Percentiles rank a stretch among this genome's conserved stretches.
These are phyloP conservation scores for Apiotrichum sp. DNA, from an alignment of 1,284 basidiomycete species.

Conservation along the genomic window DNA sequence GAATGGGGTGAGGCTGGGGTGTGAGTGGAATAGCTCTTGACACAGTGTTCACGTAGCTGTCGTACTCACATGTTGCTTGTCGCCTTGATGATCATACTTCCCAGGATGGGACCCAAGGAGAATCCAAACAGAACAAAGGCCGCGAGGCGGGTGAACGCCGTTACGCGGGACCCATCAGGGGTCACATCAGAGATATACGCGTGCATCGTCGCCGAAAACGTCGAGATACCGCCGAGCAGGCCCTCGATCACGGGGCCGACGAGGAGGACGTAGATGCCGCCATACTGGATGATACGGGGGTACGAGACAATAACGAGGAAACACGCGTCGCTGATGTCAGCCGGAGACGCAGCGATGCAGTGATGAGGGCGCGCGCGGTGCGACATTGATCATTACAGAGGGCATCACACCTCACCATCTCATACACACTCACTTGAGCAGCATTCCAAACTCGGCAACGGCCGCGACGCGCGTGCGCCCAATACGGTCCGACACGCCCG, in stretches of 20 bases:
- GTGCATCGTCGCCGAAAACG: conserved; percentile 67
- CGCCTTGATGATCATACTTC: conserved; percentile 60
- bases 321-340: conserved; percentile 57
- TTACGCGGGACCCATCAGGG: conserved; percentile 70
- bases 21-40: not conserved
- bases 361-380: too few relatives aligned
- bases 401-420: too few relatives aligned
- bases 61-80: conserved; percentile 52
- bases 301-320: conserved; percentile 74
- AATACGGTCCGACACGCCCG: conserved; percentile 66
- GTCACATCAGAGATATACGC: conserved; percentile 81
- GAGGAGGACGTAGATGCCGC: conserved; percentile 64
- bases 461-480: conserved; percentile 72
- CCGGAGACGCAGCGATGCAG: too few relatives aligned
- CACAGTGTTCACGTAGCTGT: too few relatives aligned
- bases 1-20: conserved; percentile 60
- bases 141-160: conserved; percentile 70
- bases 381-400: too few relatives aligned
- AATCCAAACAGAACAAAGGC: conserved; percentile 56
- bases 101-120: conserved; percentile 64
- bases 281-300: conserved; percentile 55
- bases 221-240: conserved; percentile 75
- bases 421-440: conserved; percentile 59
- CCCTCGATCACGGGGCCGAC: conserved; percentile 77
- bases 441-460: conserved; percentile 61